Base-by-base conservation (phyloP, 2,329 filamentous ascomycete genomes). In the Zasmidium angulare region DNA sequence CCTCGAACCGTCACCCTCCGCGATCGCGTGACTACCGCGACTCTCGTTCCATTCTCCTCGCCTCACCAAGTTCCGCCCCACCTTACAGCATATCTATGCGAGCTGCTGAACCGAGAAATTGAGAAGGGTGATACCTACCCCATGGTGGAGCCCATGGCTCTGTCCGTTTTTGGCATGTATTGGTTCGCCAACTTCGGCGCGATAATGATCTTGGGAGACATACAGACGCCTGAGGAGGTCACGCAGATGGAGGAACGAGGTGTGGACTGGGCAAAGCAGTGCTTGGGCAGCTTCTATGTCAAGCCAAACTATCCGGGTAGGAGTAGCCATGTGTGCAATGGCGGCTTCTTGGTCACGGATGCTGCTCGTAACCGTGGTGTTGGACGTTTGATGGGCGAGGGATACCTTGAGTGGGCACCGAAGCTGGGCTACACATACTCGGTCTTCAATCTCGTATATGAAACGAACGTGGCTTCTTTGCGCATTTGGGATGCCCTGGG, bases 141-240 rank as follows among this genome's bases (percentile, higher is more conserved):
- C 21, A 93, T 96, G 89, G 85, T 88, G 68, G 87, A 93, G 54
- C 81, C 86, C 19, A 85, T 96, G 76, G 80, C 87, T 3, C 78
- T 88, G n/a, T 86, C 89, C 20, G 84, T 83, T 63, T 96, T 96
- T 71, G 87, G 87, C 10, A 80, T 84, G 55, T 95, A 96, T 77
- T 96, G 92, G 92, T 93, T 96, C 74, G 89, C 91, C 70, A 91
- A 92, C 75, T 96, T 96, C 71, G 91, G 86, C 50, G 91, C 90
- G 51, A 86, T 96, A 72, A 95, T 96, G 90, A 80, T 96, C 21
- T 80, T 95, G 46, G 91, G 92, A 58, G 86, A 88, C 68, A 86
- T 93, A 58, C 83, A 85, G 53, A 82, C 81, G 58, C 78, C 84
- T 23, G 82, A 85, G 56, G 86, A 79, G 56, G 68, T 81, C 29